These are phyloP conservation scores for Lotmaria passim DNA, from an alignment of 208 protist genomes.

Conservation along the genomic window DNA sequence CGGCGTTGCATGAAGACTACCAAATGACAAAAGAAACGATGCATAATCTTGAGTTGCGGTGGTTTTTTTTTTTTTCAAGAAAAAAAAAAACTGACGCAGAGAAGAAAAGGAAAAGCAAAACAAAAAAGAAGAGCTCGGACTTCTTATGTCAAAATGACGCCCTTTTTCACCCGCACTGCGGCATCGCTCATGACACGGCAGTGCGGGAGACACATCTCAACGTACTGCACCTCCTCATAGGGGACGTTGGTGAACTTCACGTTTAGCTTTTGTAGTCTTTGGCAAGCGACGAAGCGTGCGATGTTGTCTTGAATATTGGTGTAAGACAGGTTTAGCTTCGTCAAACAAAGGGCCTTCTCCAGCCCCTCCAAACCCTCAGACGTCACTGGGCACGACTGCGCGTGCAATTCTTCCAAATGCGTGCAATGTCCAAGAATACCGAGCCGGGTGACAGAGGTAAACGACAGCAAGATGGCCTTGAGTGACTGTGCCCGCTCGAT, in stretches of 20 bases:
- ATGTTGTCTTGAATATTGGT: constrained; percentile 28
- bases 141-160: constrained; percentile 1
- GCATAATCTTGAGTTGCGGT: neutral
- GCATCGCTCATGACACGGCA: constrained; percentile 36
- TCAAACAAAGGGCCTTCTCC: constrained; percentile 21
- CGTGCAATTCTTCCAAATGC: constrained; percentile 38
- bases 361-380: constrained; percentile 33
- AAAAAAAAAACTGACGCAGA: neutral
- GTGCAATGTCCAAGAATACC: constrained; percentile 33
- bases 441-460: constrained; percentile 27
- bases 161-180: constrained; percentile 12
- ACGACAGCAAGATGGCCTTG: constrained; percentile 28
- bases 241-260: constrained; percentile 35
- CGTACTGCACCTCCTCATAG: constrained; percentile 25
- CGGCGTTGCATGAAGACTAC: neutral
- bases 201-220: constrained; percentile 23
- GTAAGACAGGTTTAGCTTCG: constrained; percentile 43
- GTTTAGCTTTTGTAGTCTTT: constrained; percentile 35
- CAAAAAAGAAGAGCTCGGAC: too few species aligned
- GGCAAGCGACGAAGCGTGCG: constrained; percentile 9
- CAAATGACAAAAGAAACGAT: neutral
- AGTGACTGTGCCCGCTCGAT: constrained; percentile 20
- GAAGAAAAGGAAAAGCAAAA: neutral
- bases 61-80: neutral
- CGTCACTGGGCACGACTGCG: constrained; percentile 29